Conservation (phyloP, 140 eudicot genomes). For the Stevia rebaudiana region DNA sequence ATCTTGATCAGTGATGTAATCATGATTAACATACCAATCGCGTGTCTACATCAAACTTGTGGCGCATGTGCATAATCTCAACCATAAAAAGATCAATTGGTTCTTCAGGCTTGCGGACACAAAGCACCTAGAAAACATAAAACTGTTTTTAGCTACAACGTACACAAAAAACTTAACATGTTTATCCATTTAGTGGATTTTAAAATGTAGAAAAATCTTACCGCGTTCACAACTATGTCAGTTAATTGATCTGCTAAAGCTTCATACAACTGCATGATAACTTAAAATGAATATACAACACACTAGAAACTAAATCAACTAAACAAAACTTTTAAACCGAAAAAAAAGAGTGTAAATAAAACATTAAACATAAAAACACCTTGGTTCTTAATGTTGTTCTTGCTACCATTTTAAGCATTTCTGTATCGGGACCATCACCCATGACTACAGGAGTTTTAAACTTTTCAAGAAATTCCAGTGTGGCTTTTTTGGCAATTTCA, state of each 20-base stretch:
- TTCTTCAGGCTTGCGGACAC: constrained; percentile 84
- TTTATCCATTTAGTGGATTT: constrained; percentile 3
- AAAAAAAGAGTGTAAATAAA: background rate
- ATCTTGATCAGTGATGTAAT: background rate
- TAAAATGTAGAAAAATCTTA: constrained; percentile 25
- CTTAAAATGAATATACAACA: constrained; percentile 2
- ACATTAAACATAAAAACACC: constrained; percentile 26
- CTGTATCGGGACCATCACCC: constrained; percentile 54
- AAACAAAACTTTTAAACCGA: background rate
- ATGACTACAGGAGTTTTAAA: constrained; percentile 81
- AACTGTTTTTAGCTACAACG: background rate
- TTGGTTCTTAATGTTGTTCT: constrained; percentile 87
- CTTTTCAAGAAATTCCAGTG: constrained; percentile 77
- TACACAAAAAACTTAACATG: background rate
- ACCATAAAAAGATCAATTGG: constrained; percentile 87
- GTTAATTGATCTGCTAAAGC: constrained; percentile 88
- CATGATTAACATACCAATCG: constrained; percentile 50
- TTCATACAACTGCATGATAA: constrained; percentile 61
- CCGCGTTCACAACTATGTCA: constrained; percentile 69
- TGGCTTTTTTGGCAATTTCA: constrained; percentile 88
- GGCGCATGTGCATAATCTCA: constrained; percentile 98
- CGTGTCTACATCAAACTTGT: constrained; percentile 92
- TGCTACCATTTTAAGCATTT: constrained; percentile 89
- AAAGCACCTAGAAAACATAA: constrained; percentile 35
- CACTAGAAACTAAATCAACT: background rate